Conservation (phyloP, 768 basidiomycete species). For the Trametes cinnabarina region DNA sequence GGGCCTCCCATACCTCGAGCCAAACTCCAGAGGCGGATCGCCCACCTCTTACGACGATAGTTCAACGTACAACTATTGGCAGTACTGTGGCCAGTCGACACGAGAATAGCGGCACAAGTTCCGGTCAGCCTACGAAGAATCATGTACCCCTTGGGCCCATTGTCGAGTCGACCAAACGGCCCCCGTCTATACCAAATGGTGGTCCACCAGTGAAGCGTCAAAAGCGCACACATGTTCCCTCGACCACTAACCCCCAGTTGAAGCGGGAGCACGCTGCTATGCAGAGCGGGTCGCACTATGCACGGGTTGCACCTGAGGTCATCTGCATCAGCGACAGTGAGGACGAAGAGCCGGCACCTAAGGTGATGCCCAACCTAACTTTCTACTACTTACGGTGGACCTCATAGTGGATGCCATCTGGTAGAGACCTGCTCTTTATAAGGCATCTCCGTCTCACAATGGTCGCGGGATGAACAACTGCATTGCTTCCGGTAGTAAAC, state of each 20-base stretch:
- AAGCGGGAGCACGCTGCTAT: neutral
- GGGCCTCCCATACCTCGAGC: neutral
- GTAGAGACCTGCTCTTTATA: neutral
- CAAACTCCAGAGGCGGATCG: neutral
- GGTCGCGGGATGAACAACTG: neutral
- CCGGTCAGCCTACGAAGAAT: neutral
- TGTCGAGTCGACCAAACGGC: neutral
- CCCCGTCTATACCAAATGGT: neutral
- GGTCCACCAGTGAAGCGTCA: neutral
- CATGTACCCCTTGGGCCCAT: neutral
- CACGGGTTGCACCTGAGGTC: neutral
- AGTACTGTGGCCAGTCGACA: neutral
- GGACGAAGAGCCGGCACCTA: neutral
- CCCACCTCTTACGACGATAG: neutral
- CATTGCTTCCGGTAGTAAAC: neutral
- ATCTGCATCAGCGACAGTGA: slow-evolving; percentile 7
- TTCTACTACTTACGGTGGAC: too few relatives aligned
- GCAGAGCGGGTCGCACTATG: neutral
- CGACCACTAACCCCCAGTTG: neutral
- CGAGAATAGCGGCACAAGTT: too few relatives aligned
- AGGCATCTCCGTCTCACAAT: too few relatives aligned
- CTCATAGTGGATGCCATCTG: neutral
- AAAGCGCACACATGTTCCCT: neutral
- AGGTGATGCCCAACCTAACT: neutral
- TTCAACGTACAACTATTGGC: neutral